Conservation (phyloP, 129 eudicot species). For the Saussurea involucrata region DNA sequence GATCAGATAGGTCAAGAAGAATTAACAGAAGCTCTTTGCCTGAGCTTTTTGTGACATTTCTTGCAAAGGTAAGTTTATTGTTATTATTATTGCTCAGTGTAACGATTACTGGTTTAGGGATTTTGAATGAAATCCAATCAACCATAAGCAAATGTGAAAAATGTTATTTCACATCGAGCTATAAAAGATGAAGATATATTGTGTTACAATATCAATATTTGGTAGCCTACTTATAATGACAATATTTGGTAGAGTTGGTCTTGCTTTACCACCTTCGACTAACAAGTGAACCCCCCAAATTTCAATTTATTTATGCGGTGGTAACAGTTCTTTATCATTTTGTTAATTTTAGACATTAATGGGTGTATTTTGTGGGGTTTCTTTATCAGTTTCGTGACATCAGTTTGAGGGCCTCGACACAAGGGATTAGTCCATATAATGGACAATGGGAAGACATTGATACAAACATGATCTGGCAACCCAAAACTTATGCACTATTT, state of each 20-base stretch:
- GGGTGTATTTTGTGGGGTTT: neutral
- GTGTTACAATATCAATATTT: too few relatives aligned
- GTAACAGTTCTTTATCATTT: neutral
- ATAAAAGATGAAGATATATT: too few relatives aligned
- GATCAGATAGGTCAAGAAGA: constrained; percentile 42
- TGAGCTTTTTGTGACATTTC: constrained; percentile 75
- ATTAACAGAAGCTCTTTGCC: constrained; percentile 62
- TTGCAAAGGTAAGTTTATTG: constrained; percentile 52
- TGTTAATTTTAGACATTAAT: neutral
- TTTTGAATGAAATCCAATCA: constrained; percentile 4
- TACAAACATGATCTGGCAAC: constrained; percentile 79
- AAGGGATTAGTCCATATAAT: constrained; percentile 63
- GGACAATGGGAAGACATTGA: constrained; percentile 74
- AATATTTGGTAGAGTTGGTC: too few relatives aligned
- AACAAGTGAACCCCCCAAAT: too few relatives aligned
- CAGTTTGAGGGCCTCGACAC: constrained; percentile 54
- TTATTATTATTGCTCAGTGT: neutral
- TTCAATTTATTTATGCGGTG: neutral
- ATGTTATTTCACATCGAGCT: too few relatives aligned
- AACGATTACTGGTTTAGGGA: neutral
- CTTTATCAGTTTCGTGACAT: constrained; percentile 59
- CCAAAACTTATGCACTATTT: constrained; percentile 74
- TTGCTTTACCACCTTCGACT: too few relatives aligned
- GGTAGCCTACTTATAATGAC: too few relatives aligned
- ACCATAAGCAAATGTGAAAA: neutral